Conservation (phyloP, 371 early-diverging fungal genomes). For the Vairimorpha apis region DNA sequence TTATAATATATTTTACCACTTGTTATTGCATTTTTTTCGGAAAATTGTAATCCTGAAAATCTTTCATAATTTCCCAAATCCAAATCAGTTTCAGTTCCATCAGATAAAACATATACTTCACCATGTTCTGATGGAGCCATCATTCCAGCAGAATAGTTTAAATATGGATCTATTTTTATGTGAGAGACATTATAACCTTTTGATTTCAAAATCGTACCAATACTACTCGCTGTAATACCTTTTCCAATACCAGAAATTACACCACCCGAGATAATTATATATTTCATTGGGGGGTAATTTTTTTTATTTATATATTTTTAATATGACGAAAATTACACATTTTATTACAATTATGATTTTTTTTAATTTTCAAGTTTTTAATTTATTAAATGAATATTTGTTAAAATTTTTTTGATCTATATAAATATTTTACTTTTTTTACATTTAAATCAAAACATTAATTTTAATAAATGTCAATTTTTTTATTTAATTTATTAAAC, state of each 20-base stretch:
- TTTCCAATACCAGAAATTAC: constrained; percentile 97
- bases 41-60: constrained; percentile 81
- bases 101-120: constrained; percentile 94
- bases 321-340: not conserved
- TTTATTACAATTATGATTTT: not conserved
- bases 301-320: constrained; percentile 10
- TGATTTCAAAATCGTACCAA: constrained; percentile 85
- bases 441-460: no score
- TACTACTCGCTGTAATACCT: constrained; percentile 91
- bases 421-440: no score
- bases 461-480: no score
- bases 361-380: not conserved
- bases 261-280: constrained; percentile 92
- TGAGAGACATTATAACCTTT: constrained; percentile 84
- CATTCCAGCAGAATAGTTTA: constrained; percentile 96
- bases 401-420: no score
- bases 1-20: constrained; percentile 91
- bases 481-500: not conserved
- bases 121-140: constrained; percentile 89
- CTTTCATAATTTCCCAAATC: constrained; percentile 98
- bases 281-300: constrained; percentile 64
- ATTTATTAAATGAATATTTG: no score
- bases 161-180: constrained; percentile 97
- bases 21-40: constrained; percentile 90
- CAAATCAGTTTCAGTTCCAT: constrained; percentile 96